A percentile compares a stretch with the other conserved stretches of the same genome.
These are phyloP conservation scores for Ashbya aceris DNA, from an alignment of 1,139 yeast genomes.

Conservation along the genomic window DNA sequence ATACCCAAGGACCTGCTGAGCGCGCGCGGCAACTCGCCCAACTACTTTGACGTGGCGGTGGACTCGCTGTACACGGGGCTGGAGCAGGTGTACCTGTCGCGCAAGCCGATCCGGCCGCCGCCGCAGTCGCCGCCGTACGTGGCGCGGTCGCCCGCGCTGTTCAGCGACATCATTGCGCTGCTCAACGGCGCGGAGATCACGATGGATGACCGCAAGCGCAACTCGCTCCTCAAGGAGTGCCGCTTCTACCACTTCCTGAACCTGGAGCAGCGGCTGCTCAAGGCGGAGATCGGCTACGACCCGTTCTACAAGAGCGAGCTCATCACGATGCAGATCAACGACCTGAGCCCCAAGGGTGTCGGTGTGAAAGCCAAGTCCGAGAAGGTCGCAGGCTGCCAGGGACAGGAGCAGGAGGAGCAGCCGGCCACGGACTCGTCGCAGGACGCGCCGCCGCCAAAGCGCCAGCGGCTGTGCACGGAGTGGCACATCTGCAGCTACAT, in stretches of 20 bases:
- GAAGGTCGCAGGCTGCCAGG: background rate
- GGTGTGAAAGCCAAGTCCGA: constrained; percentile 4
- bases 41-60: constrained; percentile 59
- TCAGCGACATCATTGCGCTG: constrained; percentile 49
- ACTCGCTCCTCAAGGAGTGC: constrained; percentile 55
- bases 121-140: constrained; percentile 52
- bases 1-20: constrained; percentile 47
- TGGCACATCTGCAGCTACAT: constrained; percentile 35
- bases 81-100: constrained; percentile 32
- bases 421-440: background rate
- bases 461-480: constrained; percentile 5
- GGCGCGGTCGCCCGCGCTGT: constrained; percentile 47
- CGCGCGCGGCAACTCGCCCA: constrained; percentile 62
- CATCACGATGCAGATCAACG: constrained; percentile 44
- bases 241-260: constrained; percentile 66
- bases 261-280: constrained; percentile 62
- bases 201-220: constrained; percentile 45
- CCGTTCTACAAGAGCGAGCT: constrained; percentile 46
- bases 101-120: constrained; percentile 61
- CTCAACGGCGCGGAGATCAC: constrained; percentile 49
- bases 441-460: constrained; percentile 7
- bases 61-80: constrained; percentile 44
- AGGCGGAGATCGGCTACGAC: constrained; percentile 41
- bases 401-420: background rate
- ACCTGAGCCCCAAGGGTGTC: constrained; percentile 41